Conservation (phyloP, 73 alveolate species). For the Effrenium voratum region DNA sequence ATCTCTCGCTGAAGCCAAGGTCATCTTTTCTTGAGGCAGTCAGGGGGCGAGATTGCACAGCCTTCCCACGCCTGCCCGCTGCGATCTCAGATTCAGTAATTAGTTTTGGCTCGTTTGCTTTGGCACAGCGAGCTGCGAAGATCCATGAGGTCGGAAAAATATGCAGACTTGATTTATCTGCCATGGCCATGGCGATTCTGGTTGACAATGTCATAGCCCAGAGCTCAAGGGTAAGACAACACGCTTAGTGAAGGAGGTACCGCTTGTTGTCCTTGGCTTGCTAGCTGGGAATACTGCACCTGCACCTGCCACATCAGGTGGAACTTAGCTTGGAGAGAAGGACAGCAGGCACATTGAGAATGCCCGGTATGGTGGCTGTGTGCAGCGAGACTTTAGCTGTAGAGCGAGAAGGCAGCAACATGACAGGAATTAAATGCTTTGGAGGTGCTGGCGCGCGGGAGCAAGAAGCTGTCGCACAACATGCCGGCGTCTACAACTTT, state of each 20-base stretch:
- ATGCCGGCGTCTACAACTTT: neutral
- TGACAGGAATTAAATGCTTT: neutral
- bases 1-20: neutral
- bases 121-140: neutral
- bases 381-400: neutral
- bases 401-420: neutral
- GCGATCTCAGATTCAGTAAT: neutral
- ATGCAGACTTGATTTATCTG: constrained; percentile 19
- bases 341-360: constrained; percentile 24
- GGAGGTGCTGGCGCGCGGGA: constrained; percentile 36
- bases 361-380: neutral
- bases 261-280: neutral
- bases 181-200: constrained; percentile 26
- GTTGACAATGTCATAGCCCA: neutral
- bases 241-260: neutral
- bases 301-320: constrained; percentile 3
- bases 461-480: constrained; percentile 20
- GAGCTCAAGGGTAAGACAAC: neutral
- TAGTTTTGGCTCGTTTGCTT: neutral
- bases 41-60: neutral
- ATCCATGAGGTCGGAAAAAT: constrained; percentile 17
- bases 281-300: neutral
- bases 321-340: constrained; percentile 45
- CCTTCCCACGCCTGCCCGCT: constrained; percentile 36
- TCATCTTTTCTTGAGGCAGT: constrained; percentile 57